Evolutionary conservation across 106 monocot species (phyloP).

Genomic region (Cymbidium sinense): DNA sequence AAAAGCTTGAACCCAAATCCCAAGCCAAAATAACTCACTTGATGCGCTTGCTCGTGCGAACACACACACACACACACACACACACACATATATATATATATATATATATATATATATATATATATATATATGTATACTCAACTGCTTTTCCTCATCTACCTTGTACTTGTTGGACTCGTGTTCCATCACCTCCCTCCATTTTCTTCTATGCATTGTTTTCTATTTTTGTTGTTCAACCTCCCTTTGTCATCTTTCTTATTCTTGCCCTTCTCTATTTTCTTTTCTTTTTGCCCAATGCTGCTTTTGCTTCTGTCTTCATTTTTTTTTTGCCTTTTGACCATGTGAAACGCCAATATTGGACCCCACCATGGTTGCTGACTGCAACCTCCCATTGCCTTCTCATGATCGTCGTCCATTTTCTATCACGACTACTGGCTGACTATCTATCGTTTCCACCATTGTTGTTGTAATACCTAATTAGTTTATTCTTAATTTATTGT

Average conservation of each 20-base stretch:
- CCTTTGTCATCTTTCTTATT: neutral
- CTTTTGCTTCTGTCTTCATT: neutral
- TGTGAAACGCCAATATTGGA: too few relatives aligned
- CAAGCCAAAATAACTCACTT: neutral
- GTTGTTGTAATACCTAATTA: too few relatives aligned
- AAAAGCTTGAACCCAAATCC: too few relatives aligned
- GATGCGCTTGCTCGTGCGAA: neutral
- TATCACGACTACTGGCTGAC: too few relatives aligned
- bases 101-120: too few relatives aligned
- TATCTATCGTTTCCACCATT: too few relatives aligned
- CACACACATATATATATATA: too few relatives aligned
- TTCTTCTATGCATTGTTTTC: neutral
- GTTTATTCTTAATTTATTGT: too few relatives aligned
- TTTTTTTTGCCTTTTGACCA: neutral
- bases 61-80: too few relatives aligned
- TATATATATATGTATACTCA: too few relatives aligned
- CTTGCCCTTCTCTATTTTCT: neutral
- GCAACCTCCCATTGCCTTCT: neutral
- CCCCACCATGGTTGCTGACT: too few relatives aligned
- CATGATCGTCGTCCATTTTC: too few relatives aligned
- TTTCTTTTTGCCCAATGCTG: neutral
- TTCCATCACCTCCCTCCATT: neutral
- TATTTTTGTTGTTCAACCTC: neutral
- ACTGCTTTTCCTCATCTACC: neutral
- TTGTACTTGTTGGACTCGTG: neutral